Percentiles rank a stretch among this genome's conserved stretches.
Conservation (phyloP, 2,329 filamentous ascomycete genomes). For the Trichophyton benhamiae region DNA sequence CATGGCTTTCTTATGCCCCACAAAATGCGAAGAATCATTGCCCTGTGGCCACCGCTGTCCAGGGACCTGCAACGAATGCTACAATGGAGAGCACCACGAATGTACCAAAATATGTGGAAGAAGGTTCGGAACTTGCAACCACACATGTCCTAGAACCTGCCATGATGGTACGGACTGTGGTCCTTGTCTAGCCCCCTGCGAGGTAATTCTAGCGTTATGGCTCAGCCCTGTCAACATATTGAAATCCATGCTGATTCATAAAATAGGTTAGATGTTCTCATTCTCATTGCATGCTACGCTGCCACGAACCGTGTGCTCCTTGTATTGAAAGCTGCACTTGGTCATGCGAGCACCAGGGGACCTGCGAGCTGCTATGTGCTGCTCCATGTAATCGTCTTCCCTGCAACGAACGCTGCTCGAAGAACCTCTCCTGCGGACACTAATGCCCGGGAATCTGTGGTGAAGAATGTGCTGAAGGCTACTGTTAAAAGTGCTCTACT, state of each 20-base stretch:
- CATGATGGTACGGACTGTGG: constrained; percentile 6
- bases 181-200: constrained; percentile 6
- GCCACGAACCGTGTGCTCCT: constrained; percentile 49
- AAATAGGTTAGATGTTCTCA: constrained; percentile 40
- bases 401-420: constrained; percentile 48
- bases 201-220: background rate
- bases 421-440: constrained; percentile 46
- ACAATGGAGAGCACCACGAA: constrained; percentile 38
- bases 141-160: constrained; percentile 6
- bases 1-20: constrained; percentile 36
- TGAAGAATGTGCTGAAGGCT: constrained; percentile 41
- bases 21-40: constrained; percentile 36
- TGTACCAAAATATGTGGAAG: constrained; percentile 21
- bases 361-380: constrained; percentile 47
- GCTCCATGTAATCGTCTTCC: constrained; percentile 57
- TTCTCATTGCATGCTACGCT: constrained; percentile 44
- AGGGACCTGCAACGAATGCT: background rate
- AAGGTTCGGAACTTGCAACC: constrained; percentile 2
- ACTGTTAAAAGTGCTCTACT: constrained; percentile 46
- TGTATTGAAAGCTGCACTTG: constrained; percentile 48
- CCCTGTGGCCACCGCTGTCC: constrained; percentile 44
- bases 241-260: constrained; percentile 35
- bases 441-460: constrained; percentile 55
- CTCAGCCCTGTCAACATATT: background rate
- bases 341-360: constrained; percentile 40